phyloP scores from a whole-genome alignment of 768 basidiomycete genomes.

The Kwoniella newhampshirensis region DNA sequence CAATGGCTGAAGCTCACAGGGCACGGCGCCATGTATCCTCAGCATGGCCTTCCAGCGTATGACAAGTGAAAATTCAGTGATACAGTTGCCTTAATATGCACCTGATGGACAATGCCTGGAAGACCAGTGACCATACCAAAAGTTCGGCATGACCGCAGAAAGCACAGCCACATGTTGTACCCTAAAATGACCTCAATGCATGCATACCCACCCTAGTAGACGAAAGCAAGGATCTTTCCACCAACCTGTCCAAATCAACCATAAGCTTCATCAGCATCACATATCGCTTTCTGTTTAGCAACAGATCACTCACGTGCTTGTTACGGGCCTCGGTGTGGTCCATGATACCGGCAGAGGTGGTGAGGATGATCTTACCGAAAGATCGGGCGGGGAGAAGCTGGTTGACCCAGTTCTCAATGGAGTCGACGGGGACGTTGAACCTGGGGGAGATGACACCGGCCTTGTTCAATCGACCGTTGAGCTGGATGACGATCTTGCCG shows the following conservation, averaged over 20 bases:
- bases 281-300: not conserved
- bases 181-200: constrained; percentile 23
- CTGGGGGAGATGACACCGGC: constrained; percentile 99
- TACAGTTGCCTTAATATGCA: no score
- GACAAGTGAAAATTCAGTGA: no score
- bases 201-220: constrained; percentile 14
- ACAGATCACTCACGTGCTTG: constrained; percentile 68
- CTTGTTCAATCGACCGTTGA: constrained; percentile 98
- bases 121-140: no score
- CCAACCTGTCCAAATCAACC: not conserved
- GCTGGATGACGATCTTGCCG: constrained; percentile 92
- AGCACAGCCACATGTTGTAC: not conserved
- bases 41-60: no score
- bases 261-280: not conserved
- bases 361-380: constrained; percentile 95
- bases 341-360: constrained; percentile 95
- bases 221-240: constrained; percentile 24
- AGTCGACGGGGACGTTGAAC: constrained; percentile 89
- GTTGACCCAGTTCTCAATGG: constrained; percentile 86
- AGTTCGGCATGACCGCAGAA: no score
- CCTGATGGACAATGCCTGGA: no score
- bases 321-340: constrained; percentile 99
- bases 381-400: constrained; percentile 91
- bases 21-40: no score
- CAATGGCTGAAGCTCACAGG: no score